These are phyloP conservation scores for Colletotrichum spaethianum DNA, from an alignment of 2,329 filamentous ascomycete genomes.

Conservation along the genomic window DNA sequence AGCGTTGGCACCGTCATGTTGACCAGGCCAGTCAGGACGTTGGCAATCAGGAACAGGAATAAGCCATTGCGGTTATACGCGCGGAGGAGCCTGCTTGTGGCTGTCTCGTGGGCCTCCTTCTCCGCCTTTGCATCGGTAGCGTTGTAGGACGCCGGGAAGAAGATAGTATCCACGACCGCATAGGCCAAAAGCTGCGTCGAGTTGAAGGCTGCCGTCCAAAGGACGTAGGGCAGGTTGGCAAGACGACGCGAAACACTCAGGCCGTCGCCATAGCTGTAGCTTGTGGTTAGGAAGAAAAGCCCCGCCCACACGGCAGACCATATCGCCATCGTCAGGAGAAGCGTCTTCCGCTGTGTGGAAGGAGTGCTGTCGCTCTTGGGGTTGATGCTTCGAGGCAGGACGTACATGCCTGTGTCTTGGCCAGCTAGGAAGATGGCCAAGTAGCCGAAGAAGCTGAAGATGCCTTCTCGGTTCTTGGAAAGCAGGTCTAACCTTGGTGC, in stretches of 20 bases:
- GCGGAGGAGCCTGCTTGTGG: slow-evolving; percentile 85
- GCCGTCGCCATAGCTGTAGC: slow-evolving; percentile 78
- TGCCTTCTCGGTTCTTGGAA: slow-evolving; percentile 92
- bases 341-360: slow-evolving; percentile 65
- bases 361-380: slow-evolving; percentile 58
- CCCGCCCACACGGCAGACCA: slow-evolving; percentile 78
- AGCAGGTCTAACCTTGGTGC: slow-evolving; percentile 84
- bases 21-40: slow-evolving; percentile 88
- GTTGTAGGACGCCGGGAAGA: slow-evolving; percentile 81
- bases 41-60: slow-evolving; percentile 87
- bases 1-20: slow-evolving; percentile 91
- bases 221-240: slow-evolving; percentile 92
- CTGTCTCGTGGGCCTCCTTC: slow-evolving; percentile 72
- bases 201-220: slow-evolving; percentile 96
- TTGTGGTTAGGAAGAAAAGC: slow-evolving; percentile 79
- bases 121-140: slow-evolving; percentile 70
- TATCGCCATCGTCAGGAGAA: slow-evolving; percentile 74
- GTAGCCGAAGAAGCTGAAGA: slow-evolving; percentile 96
- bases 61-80: slow-evolving; percentile 93
- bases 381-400: slow-evolving; percentile 75
- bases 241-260: slow-evolving; percentile 88
- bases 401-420: slow-evolving; percentile 84
- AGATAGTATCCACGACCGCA: slow-evolving; percentile 80
- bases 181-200: slow-evolving; percentile 85
- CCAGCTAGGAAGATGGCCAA: slow-evolving; percentile 94